These are phyloP conservation scores for Alnus rubra DNA, from an alignment of 306 rosid species.

Conservation along the genomic window DNA sequence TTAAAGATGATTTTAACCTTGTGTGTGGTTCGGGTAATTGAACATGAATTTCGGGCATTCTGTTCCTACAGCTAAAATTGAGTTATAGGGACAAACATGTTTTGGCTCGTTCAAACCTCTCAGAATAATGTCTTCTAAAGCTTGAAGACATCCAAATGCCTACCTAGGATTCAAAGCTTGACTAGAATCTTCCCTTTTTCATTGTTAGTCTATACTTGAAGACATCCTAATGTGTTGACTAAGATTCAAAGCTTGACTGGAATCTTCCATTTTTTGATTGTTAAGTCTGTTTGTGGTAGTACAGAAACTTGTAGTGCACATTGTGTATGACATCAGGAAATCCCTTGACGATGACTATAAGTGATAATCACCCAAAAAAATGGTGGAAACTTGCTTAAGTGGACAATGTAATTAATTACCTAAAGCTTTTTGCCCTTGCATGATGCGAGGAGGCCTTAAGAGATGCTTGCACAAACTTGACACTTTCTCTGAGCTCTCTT, in stretches of 20 bases:
- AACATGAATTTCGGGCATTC: not conserved
- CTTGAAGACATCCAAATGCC: not conserved
- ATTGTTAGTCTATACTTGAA: not conserved
- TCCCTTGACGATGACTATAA: no score
- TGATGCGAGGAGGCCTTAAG: not conserved
- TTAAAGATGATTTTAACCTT: not conserved
- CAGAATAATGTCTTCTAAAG: not conserved
- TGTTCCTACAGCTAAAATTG: not conserved
- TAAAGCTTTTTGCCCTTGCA: not conserved
- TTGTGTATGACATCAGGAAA: no score
- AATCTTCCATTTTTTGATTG: not conserved
- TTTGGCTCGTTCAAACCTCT: constrained; percentile 1
- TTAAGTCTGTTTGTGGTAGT: not conserved
- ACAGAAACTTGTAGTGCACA: not conserved
- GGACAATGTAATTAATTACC: not conserved
- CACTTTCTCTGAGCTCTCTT: no score
- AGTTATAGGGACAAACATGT: not conserved
- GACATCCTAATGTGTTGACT: not conserved
- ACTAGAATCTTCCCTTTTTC: not conserved
- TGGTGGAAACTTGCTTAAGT: not conserved
- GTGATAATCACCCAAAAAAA: no score
- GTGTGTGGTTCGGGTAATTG: not conserved
- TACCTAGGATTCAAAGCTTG: not conserved
- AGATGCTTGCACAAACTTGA: no score
- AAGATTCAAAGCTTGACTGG: not conserved